Evolutionary conservation across 148 eudicot genomes (phyloP), one percentile per base, ranked within the genome.

Genomic region (Camellia japonica): DNA sequence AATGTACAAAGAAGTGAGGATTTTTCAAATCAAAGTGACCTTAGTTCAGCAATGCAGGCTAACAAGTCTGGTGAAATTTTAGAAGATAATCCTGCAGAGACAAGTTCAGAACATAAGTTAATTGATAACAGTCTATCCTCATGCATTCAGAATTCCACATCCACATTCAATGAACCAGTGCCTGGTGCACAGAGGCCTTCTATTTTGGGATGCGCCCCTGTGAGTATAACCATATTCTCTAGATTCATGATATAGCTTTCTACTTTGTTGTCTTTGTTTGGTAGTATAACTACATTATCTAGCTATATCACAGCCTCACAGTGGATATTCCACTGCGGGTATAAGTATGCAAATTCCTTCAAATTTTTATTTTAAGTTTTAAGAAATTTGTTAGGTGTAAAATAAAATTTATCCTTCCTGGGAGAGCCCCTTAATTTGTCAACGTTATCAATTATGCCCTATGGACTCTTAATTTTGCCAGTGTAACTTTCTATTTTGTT

Each of bases 151-250:
- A 75, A 72, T 66, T 76, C 90, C 58, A 72, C 82, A 55, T 49
- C 52, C 52, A 56, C 62, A 80, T 30, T 81, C 75, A 74, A 79
- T 58, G 91, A 83, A 79, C 78, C 84, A 67, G 77, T 38, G 10
- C 82, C 77, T 74, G 77, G 85, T 70, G 80, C 56, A 72, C 80
- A 83, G 30, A 84, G 82, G 13, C 82, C 86, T 14, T 73, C 90
- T 78, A 68, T 77, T 82, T 92, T 91, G 94, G 94, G 97, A 74
- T 92, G 91, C 41, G 80, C 86, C 77, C 73, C 93, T 47, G 98
- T 94, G 80, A 90, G 98, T 88, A 79, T 30, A 51, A 73, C n/a
- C n/a, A 47, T 73, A 16, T 41, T 59, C 44, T 58, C 44, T 78
- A 52, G 49, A 18, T 42, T 77, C 71, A 49, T 23, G 71, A 20